These are phyloP conservation scores for Lipomyces sp. DNA, from an alignment of 805 yeast genomes.

Conservation along the genomic window DNA sequence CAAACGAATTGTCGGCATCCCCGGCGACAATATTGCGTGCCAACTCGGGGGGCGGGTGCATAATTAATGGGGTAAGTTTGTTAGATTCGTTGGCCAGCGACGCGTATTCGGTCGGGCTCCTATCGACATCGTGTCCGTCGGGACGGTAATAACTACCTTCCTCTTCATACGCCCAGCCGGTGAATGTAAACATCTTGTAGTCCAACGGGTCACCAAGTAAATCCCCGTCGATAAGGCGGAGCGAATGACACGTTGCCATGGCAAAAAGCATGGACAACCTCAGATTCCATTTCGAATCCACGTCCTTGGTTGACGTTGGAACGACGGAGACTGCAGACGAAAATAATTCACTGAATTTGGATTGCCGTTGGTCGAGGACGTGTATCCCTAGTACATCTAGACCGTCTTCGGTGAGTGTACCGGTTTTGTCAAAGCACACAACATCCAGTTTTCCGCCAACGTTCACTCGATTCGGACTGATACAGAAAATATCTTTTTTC, in stretches of 20 bases:
- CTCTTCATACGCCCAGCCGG: constrained; percentile 77
- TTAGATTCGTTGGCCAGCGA: constrained; percentile 49
- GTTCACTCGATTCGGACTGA: constrained; percentile 91
- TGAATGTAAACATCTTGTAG: constrained; percentile 88
- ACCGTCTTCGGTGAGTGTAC: constrained; percentile 96
- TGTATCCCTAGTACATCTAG: constrained; percentile 80
- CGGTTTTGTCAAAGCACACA: constrained; percentile 94
- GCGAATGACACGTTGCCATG: constrained; percentile 85
- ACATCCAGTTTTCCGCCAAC: constrained; percentile 94
- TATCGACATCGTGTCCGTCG: constrained; percentile 41
- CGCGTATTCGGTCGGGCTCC: constrained; percentile 47
- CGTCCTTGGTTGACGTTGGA: constrained; percentile 21
- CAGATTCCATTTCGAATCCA: constrained; percentile 8
- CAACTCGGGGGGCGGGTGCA: constrained; percentile 29
- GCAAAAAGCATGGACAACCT: constrained; percentile 49
- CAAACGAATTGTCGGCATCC: constrained; percentile 38
- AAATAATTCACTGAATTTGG: constrained; percentile 17
- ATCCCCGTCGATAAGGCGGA: constrained; percentile 76
- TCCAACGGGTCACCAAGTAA: constrained; percentile 94
- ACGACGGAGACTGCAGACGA: constrained; percentile 15
- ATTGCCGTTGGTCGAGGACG: constrained; percentile 39
- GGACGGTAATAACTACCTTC: constrained; percentile 53
- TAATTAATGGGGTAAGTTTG: constrained; percentile 56
- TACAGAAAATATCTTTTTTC: constrained; percentile 75
- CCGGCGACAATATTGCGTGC: constrained; percentile 40